Percentiles rank a stretch among this genome's conserved stretches.
Conservation (phyloP, 495 filamentous ascomycete genomes). For the Tuber calosporum region DNA sequence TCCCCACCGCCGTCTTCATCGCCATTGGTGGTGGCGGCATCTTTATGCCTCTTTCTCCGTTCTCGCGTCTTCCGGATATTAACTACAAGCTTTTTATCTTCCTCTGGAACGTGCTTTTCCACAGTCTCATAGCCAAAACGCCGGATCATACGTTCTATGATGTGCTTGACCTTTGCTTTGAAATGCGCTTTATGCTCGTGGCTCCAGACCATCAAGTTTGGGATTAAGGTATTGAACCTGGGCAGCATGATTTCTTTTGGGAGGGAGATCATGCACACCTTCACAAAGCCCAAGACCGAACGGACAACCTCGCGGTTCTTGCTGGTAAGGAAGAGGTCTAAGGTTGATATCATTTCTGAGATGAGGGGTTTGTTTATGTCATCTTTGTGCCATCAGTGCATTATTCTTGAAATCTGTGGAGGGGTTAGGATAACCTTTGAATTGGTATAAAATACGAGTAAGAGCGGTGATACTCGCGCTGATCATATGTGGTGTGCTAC, state of each 20-base stretch:
- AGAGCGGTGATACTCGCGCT: slow-evolving; percentile 88
- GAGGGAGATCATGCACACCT: slow-evolving; percentile 83
- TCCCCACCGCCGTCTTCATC: slow-evolving; percentile 49
- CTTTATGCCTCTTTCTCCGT: slow-evolving; percentile 75
- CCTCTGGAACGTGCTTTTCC: slow-evolving; percentile 69
- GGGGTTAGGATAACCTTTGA: slow-evolving; percentile 47
- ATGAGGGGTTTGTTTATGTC: slow-evolving; percentile 52
- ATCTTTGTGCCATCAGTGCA: slow-evolving; percentile 42
- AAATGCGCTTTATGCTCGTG: slow-evolving; percentile 97
- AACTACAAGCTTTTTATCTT: slow-evolving; percentile 76
- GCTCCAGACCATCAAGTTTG: slow-evolving; percentile 89
- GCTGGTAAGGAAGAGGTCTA: slow-evolving; percentile 88
- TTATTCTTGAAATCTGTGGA: slow-evolving; percentile 25
- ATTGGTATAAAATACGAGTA: slow-evolving; percentile 84
- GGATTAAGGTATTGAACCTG: slow-evolving; percentile 64
- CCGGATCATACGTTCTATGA: slow-evolving; percentile 84
- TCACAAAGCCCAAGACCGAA: slow-evolving; percentile 87
- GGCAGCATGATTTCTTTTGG: slow-evolving; percentile 67
- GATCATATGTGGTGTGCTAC: slow-evolving; percentile 87
- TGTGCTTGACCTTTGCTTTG: slow-evolving; percentile 92
- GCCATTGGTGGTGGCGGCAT: slow-evolving; percentile 50
- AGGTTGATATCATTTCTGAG: slow-evolving; percentile 74
- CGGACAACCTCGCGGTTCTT: slow-evolving; percentile 95
- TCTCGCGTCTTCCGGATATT: slow-evolving; percentile 94
- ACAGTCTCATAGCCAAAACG: slow-evolving; percentile 76